A percentile compares a stretch with the other conserved stretches of the same genome.
phyloP scores from a whole-genome alignment of 2,329 filamentous ascomycete genomes.

The Remersonia thermophila region DNA sequence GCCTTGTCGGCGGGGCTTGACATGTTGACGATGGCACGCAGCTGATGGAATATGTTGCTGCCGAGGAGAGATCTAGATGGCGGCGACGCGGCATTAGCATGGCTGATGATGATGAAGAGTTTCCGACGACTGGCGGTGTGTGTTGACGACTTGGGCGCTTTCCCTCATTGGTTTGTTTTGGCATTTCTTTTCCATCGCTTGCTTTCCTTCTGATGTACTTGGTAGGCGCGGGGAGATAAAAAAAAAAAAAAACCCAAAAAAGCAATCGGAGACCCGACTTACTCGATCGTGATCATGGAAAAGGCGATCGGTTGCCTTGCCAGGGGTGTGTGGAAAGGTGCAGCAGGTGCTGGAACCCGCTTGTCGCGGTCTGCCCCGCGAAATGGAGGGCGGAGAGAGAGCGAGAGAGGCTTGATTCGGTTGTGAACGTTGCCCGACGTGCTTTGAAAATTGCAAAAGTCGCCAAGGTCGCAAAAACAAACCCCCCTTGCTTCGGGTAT shows the following conservation, averaged over 20 bases:
- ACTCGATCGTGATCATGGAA: slow-evolving; percentile 19
- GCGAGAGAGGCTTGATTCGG: too few species aligned
- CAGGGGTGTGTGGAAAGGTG: slow-evolving; percentile 1
- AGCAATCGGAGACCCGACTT: slow-evolving; percentile 8
- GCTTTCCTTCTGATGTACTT: too few species aligned
- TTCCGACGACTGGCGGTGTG: not conserved
- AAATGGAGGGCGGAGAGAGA: not conserved
- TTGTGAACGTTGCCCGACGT: too few species aligned
- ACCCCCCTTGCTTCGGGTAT: too few species aligned
- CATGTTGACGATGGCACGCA: slow-evolving; percentile 20
- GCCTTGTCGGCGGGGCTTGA: slow-evolving; percentile 10
- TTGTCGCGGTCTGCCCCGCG: slow-evolving; percentile 8
- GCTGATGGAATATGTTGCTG: slow-evolving; percentile 18
- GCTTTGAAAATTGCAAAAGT: not conserved
- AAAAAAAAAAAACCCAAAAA: not conserved
- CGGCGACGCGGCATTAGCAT: slow-evolving; percentile 8
- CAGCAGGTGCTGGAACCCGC: not conserved
- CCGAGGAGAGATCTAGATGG: slow-evolving; percentile 16
- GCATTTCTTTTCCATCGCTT: too few species aligned
- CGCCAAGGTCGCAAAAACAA: too few species aligned
- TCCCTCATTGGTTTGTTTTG: too few species aligned
- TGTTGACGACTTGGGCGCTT: not conserved
- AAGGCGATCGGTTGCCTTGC: slow-evolving; percentile 8
- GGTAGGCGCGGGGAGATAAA: too few species aligned
- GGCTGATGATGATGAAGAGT: not conserved